Evolutionary conservation across 2,329 filamentous ascomycete species (phyloP).

Genomic region (Fusarium staphyleae): DNA sequence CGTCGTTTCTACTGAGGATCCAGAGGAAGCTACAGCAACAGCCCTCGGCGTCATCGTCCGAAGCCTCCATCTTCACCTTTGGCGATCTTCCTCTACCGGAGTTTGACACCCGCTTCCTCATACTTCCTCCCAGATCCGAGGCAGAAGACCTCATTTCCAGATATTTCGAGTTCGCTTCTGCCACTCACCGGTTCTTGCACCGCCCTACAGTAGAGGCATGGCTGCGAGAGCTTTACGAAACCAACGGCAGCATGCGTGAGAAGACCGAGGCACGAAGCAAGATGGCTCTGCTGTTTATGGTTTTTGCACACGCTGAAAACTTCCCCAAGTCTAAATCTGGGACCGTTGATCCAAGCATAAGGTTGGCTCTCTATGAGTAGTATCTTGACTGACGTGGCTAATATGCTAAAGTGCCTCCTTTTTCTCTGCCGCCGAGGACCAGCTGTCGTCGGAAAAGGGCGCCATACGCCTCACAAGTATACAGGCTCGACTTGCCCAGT

Average conservation of each 20-base stretch:
- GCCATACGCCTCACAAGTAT: slow-evolving; percentile 46
- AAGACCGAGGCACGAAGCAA: slow-evolving; percentile 24
- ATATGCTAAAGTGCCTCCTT: not conserved
- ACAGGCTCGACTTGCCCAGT: slow-evolving; percentile 50
- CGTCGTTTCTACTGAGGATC: slow-evolving; percentile 13
- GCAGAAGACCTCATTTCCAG: slow-evolving; percentile 48
- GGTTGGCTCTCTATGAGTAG: not conserved
- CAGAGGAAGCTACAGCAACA: slow-evolving; percentile 49
- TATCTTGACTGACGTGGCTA: not conserved
- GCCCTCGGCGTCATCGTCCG: slow-evolving; percentile 44
- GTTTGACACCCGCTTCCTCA: slow-evolving; percentile 43
- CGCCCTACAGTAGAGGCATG: slow-evolving; percentile 55
- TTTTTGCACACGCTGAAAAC: slow-evolving; percentile 56
- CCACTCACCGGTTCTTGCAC: slow-evolving; percentile 62
- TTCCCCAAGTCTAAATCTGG: slow-evolving; percentile 19
- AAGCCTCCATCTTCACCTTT: slow-evolving; percentile 55
- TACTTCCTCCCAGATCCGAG: slow-evolving; percentile 48
- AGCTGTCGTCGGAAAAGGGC: slow-evolving; percentile 46
- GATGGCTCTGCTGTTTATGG: slow-evolving; percentile 55
- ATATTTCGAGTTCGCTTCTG: slow-evolving; percentile 62
- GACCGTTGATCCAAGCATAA: not conserved
- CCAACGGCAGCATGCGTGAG: slow-evolving; percentile 27
- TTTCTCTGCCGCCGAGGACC: slow-evolving; percentile 45
- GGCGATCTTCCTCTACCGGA: slow-evolving; percentile 56
- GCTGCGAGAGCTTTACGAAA: slow-evolving; percentile 50